Evolutionary conservation across 805 yeast species (phyloP), one percentile per base, ranked within the genome.

Genomic region (Blastobotrys chiropterorum): DNA sequence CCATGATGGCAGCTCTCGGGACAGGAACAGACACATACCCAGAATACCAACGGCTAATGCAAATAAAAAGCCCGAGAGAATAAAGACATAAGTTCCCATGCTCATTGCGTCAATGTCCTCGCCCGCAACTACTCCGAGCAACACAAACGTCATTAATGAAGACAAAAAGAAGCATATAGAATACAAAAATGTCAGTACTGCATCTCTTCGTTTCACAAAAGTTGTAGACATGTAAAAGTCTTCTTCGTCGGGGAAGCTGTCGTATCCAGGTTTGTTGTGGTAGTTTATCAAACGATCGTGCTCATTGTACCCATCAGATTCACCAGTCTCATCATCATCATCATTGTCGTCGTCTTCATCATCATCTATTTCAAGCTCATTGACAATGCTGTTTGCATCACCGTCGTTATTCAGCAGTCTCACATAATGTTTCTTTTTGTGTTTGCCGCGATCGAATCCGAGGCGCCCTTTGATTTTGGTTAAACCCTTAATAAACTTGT

Each of bases 21-120:
- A 63, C 64, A 75, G 62, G 45, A 72, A 65, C n/a, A 80, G 62
- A 31, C 77, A 72, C 45, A 76, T 64, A 2, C 79, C 71, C n/a
- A 72, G 63, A 6, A 73, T 68, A 15, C 75, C 65, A 21, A 78
- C 66, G 1, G 69, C 60, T 41, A 78, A 61, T 15, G 79, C 66
- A n/a, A 77, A 60, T 3, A 72, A 49, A 50, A 77, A 62, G 3
- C 81, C 74, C 8, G 72, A 53, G 3, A 73, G 69, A 44, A 76
- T 67, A 15, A 72, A 61, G 7, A 51, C 58, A 49, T 55, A 57
- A 3, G 65, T 57, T 4, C 59, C 68, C 55, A 55, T 38, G 3
- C 63, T 59, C 22, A 53, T 63, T 56, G 54, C 58, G 3, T 51
- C 49, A 31, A 52, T 63, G 52, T 44, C 74, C 57, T 67, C 56